Evolutionary conservation across 345 rosid genomes (phyloP).

Genomic region (Dipteronia dyeriana): DNA sequence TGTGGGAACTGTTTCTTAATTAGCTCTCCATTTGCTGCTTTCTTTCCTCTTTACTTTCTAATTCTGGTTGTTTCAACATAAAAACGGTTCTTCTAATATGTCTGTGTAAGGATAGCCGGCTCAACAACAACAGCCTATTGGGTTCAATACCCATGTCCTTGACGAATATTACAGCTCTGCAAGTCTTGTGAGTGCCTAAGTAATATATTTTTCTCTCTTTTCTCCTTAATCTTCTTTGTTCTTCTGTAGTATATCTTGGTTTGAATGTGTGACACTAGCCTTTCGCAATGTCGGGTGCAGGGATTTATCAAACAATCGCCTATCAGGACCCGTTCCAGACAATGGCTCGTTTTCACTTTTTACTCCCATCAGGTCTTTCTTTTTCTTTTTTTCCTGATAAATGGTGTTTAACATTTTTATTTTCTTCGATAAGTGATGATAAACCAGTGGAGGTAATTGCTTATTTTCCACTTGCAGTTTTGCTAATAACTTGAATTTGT

Average conservation of each 20-base stretch:
- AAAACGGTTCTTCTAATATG: conserved; percentile 2
- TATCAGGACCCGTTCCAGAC: conserved; percentile 42
- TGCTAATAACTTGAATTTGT: conserved; percentile 83
- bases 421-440: neutral
- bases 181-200: conserved; percentile 38
- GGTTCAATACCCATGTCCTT: conserved; percentile 43
- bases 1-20: neutral
- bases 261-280: neutral
- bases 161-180: conserved; percentile 32
- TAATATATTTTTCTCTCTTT: conserved; percentile 10
- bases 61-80: conserved; percentile 4
- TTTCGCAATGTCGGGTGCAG: conserved; percentile 20
- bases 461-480: conserved; percentile 58
- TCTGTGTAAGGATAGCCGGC: conserved; percentile 42
- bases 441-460: conserved; percentile 8
- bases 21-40: neutral
- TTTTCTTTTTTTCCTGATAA: neutral
- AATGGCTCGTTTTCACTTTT: conserved; percentile 24
- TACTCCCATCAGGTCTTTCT: conserved; percentile 39
- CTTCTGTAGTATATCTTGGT: conserved; percentile 7
- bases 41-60: too few relatives aligned
- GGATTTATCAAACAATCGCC: conserved; percentile 43
- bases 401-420: neutral
- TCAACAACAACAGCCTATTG: conserved; percentile 43
- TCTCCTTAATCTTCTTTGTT: neutral